These are phyloP conservation scores for Colletotrichum tropicicola DNA, from an alignment of 2,329 filamentous ascomycete genomes.

Conservation along the genomic window DNA sequence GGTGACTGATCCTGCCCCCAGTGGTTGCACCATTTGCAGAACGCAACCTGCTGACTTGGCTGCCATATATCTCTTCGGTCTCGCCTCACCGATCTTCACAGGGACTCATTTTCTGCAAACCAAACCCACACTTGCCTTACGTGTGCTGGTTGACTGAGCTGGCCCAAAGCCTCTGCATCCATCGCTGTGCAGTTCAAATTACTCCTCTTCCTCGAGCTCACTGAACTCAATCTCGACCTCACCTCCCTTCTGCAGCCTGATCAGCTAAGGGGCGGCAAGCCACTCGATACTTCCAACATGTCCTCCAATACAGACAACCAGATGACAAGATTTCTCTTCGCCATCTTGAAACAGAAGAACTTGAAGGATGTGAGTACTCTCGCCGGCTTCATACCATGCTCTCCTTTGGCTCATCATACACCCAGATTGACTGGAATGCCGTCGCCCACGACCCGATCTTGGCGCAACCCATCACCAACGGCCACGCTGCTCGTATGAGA, in stretches of 20 bases:
- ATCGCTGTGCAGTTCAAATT: constrained; percentile 38
- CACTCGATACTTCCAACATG: constrained; percentile 48
- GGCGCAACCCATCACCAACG: constrained; percentile 63
- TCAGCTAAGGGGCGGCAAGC: not conserved
- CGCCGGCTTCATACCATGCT: constrained; percentile 29
- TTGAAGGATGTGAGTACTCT: constrained; percentile 65
- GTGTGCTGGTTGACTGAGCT: constrained; percentile 21
- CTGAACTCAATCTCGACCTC: constrained; percentile 2
- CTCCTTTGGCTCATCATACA: constrained; percentile 29
- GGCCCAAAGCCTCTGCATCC: constrained; percentile 19
- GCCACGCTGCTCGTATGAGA: constrained; percentile 69
- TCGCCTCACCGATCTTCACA: constrained; percentile 53
- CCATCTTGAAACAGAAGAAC: constrained; percentile 67
- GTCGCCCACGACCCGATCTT: constrained; percentile 65
- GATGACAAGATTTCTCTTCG: constrained; percentile 67
- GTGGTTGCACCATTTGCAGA: constrained; percentile 33
- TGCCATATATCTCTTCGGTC: constrained; percentile 48
- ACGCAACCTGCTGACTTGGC: constrained; percentile 29
- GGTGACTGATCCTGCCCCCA: constrained; percentile 20
- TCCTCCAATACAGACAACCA: constrained; percentile 64
- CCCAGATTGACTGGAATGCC: constrained; percentile 67
- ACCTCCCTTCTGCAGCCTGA: constrained; percentile 3
- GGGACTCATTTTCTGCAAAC: constrained; percentile 49
- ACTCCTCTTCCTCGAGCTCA: constrained; percentile 31
- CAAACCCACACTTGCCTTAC: constrained; percentile 34